Conservation (phyloP, 306 rosid species). For the Sindora glabra region DNA sequence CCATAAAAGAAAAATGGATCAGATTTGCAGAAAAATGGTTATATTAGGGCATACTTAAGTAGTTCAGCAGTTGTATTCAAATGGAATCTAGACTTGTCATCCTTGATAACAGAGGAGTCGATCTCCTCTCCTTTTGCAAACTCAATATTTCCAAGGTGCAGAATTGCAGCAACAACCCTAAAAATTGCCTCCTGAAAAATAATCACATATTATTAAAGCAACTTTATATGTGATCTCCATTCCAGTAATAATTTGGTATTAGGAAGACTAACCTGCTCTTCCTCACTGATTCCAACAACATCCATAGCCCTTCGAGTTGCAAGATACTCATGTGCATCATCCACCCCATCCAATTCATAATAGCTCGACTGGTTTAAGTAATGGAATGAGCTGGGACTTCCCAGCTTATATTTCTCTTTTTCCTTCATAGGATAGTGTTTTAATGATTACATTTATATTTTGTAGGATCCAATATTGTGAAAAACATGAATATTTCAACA, state of each 20-base stretch:
- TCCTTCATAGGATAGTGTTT: conserved; percentile 42
- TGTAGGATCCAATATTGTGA: not conserved
- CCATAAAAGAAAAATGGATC: conserved; percentile 8
- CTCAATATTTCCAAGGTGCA: conserved; percentile 95
- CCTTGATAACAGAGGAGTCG: conserved; percentile 91
- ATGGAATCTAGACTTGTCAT: conserved; percentile 91
- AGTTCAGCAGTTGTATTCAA: conserved; percentile 85
- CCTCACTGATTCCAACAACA: conserved; percentile 95
- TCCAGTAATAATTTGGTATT: conserved; percentile 9
- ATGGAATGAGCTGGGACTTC: conserved; percentile 78
- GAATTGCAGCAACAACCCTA: conserved; percentile 89
- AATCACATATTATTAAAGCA: conserved; percentile 20
- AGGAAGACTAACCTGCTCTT: conserved; percentile 73
- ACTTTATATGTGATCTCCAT: not conserved
- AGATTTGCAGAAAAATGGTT: conserved; percentile 6
- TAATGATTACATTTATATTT: conserved; percentile 1
- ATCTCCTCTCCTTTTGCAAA: conserved; percentile 92
- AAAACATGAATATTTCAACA: conserved; percentile 12
- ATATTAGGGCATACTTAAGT: conserved; percentile 48
- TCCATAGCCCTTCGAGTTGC: conserved; percentile 99
- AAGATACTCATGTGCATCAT: conserved; percentile 86
- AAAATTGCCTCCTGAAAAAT: conserved; percentile 84
- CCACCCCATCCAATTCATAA: conserved; percentile 82
- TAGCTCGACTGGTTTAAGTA: conserved; percentile 88
- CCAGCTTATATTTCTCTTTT: conserved; percentile 77